Conservation (phyloP, 345 rosid genomes). For the Erodium maritimum region DNA sequence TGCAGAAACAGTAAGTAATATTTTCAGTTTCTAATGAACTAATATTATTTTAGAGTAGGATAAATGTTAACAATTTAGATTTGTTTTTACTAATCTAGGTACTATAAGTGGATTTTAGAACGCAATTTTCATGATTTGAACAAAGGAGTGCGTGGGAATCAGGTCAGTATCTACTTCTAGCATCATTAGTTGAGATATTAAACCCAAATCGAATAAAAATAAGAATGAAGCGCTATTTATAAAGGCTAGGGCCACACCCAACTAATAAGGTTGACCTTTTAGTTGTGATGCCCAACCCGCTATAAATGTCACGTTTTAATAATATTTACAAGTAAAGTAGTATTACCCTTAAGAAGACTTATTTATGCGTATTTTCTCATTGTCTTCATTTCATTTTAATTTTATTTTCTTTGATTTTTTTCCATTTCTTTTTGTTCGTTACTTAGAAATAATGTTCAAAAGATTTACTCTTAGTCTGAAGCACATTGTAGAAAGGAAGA, state of each 20-base stretch:
- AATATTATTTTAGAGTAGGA: not conserved
- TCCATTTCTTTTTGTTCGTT: too few relatives aligned
- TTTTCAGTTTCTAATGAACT: slow-evolving; percentile 4
- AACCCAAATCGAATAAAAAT: too few relatives aligned
- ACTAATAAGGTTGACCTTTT: too few relatives aligned
- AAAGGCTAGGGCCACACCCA: too few relatives aligned
- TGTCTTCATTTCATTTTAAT: too few relatives aligned
- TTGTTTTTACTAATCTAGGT: slow-evolving; percentile 29
- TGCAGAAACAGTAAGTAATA: slow-evolving; percentile 81
- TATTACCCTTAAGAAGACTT: not conserved
- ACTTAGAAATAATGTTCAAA: not conserved
- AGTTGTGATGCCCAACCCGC: too few relatives aligned
- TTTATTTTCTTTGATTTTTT: too few relatives aligned
- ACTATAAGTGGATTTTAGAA: slow-evolving; percentile 97
- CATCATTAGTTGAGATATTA: slow-evolving; percentile 1
- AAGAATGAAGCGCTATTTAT: too few relatives aligned
- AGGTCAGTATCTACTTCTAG: slow-evolving; percentile 37
- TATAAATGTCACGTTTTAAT: too few relatives aligned
- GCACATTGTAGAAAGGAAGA: not conserved
- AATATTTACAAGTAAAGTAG: too few relatives aligned
- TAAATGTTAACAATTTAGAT: not conserved
- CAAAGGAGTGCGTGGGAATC: slow-evolving; percentile 99
- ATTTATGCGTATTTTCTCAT: too few relatives aligned
- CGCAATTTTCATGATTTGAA: slow-evolving; percentile 97
- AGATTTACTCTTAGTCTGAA: not conserved